Evolutionary conservation across 2,329 filamentous ascomycete species (phyloP), one percentile per base, ranked within the genome.

Genomic region (Apiospora rasikravindrae): DNA sequence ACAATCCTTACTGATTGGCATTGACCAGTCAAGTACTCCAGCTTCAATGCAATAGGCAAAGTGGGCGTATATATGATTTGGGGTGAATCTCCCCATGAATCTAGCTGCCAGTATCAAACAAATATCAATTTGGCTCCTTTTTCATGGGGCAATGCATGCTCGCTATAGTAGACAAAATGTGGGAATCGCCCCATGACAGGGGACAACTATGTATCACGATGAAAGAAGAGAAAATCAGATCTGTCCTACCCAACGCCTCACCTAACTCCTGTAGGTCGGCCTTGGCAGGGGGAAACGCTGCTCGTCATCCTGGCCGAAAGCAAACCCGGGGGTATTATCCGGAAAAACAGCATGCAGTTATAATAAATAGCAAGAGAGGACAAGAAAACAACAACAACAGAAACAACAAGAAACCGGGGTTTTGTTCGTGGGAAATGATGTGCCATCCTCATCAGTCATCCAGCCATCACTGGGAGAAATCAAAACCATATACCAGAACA

Each of bases 291-390:
- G 33, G 11, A 24, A 11, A 64, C 29, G 29, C 53, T 40, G 33
- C 19, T 64, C 19, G 45, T 61, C 57, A 64, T 64, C 57, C 57
- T 40, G 33, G 33, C 57, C 57, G 33, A 40, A 64, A 64, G 57
- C 57, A 64, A 40, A 64, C 57, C 40, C 57, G 64, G 64, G 76
- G 76, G 76, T 78, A 78, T 78, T 76, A 74, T 78, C 73, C 76
- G 71, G 69, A 73, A 75, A 74, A 74, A 74, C 75, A 71, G 76
- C 75, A 72, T 73, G 74, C 71, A 73, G 73, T 44, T 70, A 70
- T 70, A 73, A 69, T 71, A 69, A 73, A 44, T 69, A 72, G 47
- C 24, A 44, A 53, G 26, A 16, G 37, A 64, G 10, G 57, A 51
- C 69, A 45, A 71, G 16, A 44, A 37, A 69, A 67, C 68, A 71